Evolutionary conservation across 2,329 filamentous ascomycete species (phyloP), one percentile per base, ranked within the genome.

Genomic region (Sclerotiophoma versabilis): DNA sequence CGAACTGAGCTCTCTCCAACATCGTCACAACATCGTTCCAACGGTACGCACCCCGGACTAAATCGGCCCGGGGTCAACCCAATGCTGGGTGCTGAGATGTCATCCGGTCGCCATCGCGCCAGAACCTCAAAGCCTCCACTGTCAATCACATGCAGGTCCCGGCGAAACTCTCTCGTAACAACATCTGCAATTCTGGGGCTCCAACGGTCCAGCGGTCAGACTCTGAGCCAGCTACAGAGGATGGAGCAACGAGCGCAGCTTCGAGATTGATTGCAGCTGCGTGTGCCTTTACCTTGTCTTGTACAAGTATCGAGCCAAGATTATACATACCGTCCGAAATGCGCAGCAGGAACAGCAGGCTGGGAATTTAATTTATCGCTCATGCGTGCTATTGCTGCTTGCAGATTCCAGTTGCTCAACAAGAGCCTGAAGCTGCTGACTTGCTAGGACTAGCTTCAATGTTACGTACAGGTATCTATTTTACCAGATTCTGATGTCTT

Each of bases 391-490:
- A 11, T 44, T 49, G 33, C 51, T 49, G 51, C 49, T 50, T 58
- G 56, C 57, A 55, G 53, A 34, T 36, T 20, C 43, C 44, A 25
- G 20, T 25, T 20, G 25, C 25, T 32, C 49, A 39, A 50, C 45
- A 6, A 25, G 52, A 63, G 57, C 65, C 52, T 64, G 62, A 60
- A 54, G 52, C 53, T 39, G 62, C 22, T 52, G 51, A 50, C 38
- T 41, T 43, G 45, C 56, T 42, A 34, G 47, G 42, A 41, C 62
- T 65, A 65, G 62, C 47, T 41, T 30, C 20, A 12, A 38, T 49
- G 46, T 66, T 66, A 68, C 65, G 65, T 68, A 66, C 63, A 64
- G 46, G 52, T 47, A 56, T 59, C 42, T 43, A 57, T 52, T 52
- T 57, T 53, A 50, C 41, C 44, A 58, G 49, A 53, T 20, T 9